Evolutionary conservation across 106 monocot genomes (phyloP), one percentile per base, ranked within the genome.

Genomic region (Xerophyta viscosa): DNA sequence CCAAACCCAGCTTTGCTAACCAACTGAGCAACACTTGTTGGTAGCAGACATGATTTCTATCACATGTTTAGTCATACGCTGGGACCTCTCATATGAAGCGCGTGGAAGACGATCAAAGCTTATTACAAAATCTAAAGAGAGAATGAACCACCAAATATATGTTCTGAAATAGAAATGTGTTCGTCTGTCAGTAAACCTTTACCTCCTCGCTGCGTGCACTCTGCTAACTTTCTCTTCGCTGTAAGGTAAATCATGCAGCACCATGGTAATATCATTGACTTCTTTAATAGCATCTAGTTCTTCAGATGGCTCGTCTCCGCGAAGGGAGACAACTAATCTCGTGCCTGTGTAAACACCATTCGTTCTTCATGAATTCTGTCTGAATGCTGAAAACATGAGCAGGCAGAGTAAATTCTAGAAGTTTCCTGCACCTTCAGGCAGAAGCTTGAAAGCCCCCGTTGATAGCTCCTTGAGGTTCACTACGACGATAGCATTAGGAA

Each of bases 401-500:
- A n/a, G n/a, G n/a, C n/a, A n/a, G n/a, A n/a, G n/a, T n/a, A n/a
- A n/a, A n/a, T n/a, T n/a, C n/a, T n/a, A n/a, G 19, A 6, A 46
- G 7, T 19, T 17, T 18, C 18, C 24, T n/a, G n/a, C n/a, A 90
- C 98, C 90, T 86, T 86, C 77, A 39, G 98, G 82, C 43, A 99
- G 46, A 69, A 99, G 86, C 57, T 86, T 99, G 79, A 74, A 63
- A 49, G 80, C 90, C 58, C 90, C 90, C 45, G 81, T 69, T 45
- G 77, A 72, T 27, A 99, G 65, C 50, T 99, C 90, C 61, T 91
- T 83, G 26, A 90, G 79, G 56, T 91, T 90, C 15, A 86, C 86
- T 27, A 99, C 64, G 28, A 48, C 79, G 64, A 99, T 90, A 29
- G 98, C 98, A 86, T 99, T 67, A 50, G 86, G 98, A 46, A 99